Evolutionary conservation across 2,329 filamentous ascomycete genomes (phyloP), one percentile per base, ranked within the genome.

Genomic region (Fusarium sp.): DNA sequence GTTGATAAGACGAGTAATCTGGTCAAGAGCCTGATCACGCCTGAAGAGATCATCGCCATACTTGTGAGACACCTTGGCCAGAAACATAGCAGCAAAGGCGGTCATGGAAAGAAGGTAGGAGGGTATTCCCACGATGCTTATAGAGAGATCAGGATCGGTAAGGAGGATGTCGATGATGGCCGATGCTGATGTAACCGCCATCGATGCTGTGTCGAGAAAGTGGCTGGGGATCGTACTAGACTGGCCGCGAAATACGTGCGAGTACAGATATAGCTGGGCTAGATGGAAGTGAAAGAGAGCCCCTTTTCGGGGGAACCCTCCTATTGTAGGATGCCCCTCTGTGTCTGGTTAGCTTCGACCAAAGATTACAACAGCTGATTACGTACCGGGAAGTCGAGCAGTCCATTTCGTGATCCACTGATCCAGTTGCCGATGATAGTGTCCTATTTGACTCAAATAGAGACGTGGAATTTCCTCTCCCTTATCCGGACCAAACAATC

Each of bases 401-500:
- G 78, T 77, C 80, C 80, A 82, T 5, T 78, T 75, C 0, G 69
- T 69, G 3, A 80, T 68, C 79, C 80, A 82, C n/a, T 78, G 73
- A 8, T 81, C 79, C 2, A 82, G 70, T 33, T 80, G 78, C 5
- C 76, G 73, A 8, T 73, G 67, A 17, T 74, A 78, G 58, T 75
- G 77, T 3, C 61, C 68, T 39, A 79, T 76, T 53, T 89, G 87
- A 11, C 83, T 80, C 31, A 84, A 81, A 57, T 88, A 86, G 4
- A 82, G 81, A 21, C 84, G 79, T 0, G 84, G 84, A 7, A 89
- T 77, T 0, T 83, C 80, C 28, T 86, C 82, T 19, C 86, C 84
- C 0, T 80, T 84, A 50, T 89, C 87, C 1, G 84, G 83, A 0
- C 88, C 87, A 62, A 90, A 89, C 1, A 87, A 62, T 10, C 88